Percentiles rank a stretch among this genome's conserved stretches.
Conservation (phyloP, 2,329 filamentous ascomycete species). For the Amauroascus niger region DNA sequence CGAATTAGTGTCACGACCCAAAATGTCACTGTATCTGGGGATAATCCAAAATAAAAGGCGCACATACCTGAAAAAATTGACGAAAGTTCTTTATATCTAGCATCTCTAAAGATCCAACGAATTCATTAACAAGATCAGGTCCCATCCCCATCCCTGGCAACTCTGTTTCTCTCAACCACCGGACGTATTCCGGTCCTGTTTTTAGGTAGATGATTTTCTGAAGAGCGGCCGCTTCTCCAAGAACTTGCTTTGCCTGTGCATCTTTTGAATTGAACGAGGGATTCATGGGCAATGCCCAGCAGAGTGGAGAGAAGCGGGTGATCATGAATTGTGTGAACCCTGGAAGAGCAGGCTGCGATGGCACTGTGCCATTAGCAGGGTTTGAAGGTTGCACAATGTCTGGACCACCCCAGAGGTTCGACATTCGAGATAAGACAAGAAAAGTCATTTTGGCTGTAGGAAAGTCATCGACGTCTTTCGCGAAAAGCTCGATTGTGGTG, state of each 20-base stretch:
- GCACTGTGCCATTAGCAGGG: slow-evolving; percentile 31
- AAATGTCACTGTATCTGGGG: neutral
- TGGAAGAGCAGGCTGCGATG: slow-evolving; percentile 49
- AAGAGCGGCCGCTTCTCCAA: slow-evolving; percentile 75
- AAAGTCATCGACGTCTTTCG: slow-evolving; percentile 62
- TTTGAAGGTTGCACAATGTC: slow-evolving; percentile 48
- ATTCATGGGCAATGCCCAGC: slow-evolving; percentile 78
- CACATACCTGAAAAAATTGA: slow-evolving; percentile 40
- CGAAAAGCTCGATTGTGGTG: slow-evolving; percentile 71
- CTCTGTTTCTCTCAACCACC: slow-evolving; percentile 38
- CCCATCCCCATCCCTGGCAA: slow-evolving; percentile 42
- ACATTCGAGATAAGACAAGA: slow-evolving; percentile 72
- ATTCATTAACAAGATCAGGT: slow-evolving; percentile 38
- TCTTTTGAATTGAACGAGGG: slow-evolving; percentile 73
- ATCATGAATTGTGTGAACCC: slow-evolving; percentile 92
- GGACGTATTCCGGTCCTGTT: slow-evolving; percentile 70
- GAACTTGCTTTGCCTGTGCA: slow-evolving; percentile 76
- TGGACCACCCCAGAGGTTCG: slow-evolving; percentile 78
- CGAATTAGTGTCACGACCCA: neutral
- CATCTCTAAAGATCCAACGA: slow-evolving; percentile 36
- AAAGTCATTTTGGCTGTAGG: slow-evolving; percentile 66
- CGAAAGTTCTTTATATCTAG: slow-evolving; percentile 40
- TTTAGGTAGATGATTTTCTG: slow-evolving; percentile 88
- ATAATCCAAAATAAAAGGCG: neutral
- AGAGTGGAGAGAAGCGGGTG: slow-evolving; percentile 74